Base-by-base conservation (phyloP, 2,329 filamentous ascomycete species). In the Leptographium wingfieldii region DNA sequence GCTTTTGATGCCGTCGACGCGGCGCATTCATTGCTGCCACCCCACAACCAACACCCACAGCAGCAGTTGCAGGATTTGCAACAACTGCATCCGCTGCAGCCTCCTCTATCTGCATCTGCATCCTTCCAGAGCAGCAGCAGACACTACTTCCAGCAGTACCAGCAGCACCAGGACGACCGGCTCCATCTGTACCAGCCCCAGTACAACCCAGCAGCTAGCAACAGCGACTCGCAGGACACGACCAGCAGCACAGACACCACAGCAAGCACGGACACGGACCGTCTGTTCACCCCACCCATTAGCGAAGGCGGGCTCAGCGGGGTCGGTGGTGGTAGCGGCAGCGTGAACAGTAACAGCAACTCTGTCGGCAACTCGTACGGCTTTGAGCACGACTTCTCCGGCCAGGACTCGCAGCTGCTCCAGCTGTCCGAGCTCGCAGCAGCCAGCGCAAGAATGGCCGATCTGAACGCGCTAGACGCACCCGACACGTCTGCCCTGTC, bases 381-480 rank as follows among this genome's bases (percentile, higher is more conserved):
- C 10, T 16, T 52, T 7, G 60, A 63, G 19, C 58, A 56, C 55
- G 73, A 74, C 56, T 71, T 68, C 46, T 75, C 76, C n/a, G 79
- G 80, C 64, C 80, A 80, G 63, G 76, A 79, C 43, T 81, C 75
- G 38, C 82, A 85, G 66, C 68, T 85, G 55, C 73, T 81, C 19
- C 79, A 80, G 62, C 72, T 84, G n/a, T 83, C 81, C 6, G 76
- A 82, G 62, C 72, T 83, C 59, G 81, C 81, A 33, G 80, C 82
- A 46, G 73, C 74, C 38, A 77, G 80, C 68, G 73, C 79, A 64
- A 77, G 76, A 67, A 75, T 81, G 67, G 68, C 66, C 38, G 68
- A 69, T 69, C 61, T 74, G 68, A 52, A 69, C 65, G 63, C 49
- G 11, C 33, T 53, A 22, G 57, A 51, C 58, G 60, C 52, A 10